Evolutionary conservation across 208 protist species (phyloP), one percentile per base, ranked within the genome.

Genomic region (Acanthamoeba divionensis): DNA sequence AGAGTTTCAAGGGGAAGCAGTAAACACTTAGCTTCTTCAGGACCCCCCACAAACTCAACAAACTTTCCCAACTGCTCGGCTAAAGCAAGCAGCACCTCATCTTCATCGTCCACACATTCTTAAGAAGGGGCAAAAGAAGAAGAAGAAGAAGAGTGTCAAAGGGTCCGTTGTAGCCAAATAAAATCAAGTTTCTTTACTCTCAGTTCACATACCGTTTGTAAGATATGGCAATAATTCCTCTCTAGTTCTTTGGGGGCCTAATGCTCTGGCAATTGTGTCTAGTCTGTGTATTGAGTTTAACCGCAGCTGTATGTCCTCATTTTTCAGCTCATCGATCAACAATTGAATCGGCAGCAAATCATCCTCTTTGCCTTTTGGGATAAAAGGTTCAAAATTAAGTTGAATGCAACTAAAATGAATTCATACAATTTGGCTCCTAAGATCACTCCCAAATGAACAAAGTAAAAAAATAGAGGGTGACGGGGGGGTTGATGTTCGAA

Each of bases 41-140:
- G 71, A 9, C 98, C 98, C 50, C 98, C 98, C 0, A 99, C 97
- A 88, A 98, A 96, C 2, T 97, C 94, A 36, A 99, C 95, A 95
- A 99, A 98, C 60, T 98, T 98, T 26, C 98, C 98, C 7, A 99
- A 93, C 69, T 98, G 97, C 87, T 99, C 98, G 3, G 98, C 98
- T 45, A 99, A 95, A 7, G 98, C 98, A 4, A 98, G 95, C 44
- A 99, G 93, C 24, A 99, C 98, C 92, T 99, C 98, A 90, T 99
- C 98, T 93, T 99, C 98, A 93, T 99, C 98, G 83, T 99, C 98
- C 36, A 99, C 95, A 71, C 96, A 95, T 33, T 96, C 95, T 10
- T 44, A 52, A 12, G 9, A 13, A 71, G 55, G 48, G 29, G 47
- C 0, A 38, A 69, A 67, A 57, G 79, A 66, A 77, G 66, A 77